Conservation (phyloP, 176 grass and related monocot genomes). For the Hordeum vulgare region DNA sequence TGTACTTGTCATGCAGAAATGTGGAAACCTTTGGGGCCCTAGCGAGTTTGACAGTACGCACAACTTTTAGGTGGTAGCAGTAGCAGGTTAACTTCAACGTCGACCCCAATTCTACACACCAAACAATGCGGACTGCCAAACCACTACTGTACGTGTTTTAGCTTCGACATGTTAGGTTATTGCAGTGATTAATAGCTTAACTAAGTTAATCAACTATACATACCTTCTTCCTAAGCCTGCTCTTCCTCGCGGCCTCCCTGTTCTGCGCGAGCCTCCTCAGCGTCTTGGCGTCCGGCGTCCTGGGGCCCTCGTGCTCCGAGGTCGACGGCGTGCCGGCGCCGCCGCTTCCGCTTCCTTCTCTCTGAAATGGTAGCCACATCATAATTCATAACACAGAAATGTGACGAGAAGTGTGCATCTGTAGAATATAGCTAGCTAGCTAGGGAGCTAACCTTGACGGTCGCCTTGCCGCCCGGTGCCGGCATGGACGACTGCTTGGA, state of each 20-base stretch:
- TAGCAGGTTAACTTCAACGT: constrained; percentile 6
- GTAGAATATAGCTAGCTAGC: neutral
- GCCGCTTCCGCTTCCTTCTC: constrained; percentile 1
- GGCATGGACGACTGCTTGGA: constrained; percentile 8
- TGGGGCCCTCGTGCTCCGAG: constrained; percentile 8
- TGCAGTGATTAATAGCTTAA: neutral
- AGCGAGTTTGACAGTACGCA: neutral
- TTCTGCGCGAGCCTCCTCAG: constrained; percentile 50
- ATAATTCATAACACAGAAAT: neutral
- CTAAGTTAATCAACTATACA: neutral
- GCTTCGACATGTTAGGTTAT: neutral
- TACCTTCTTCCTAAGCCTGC: constrained; percentile 56
- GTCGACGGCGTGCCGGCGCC: constrained; percentile 14
- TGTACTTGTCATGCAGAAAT: constrained; percentile 13
- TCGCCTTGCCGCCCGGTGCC: neutral
- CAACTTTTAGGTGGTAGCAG: neutral
- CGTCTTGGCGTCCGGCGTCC: constrained; percentile 35
- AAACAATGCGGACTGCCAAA: neutral
- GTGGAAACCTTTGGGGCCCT: neutral
- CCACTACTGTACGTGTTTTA: neutral
- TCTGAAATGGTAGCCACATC: neutral
- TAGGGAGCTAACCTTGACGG: constrained; percentile 28
- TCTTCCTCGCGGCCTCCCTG: constrained; percentile 50
- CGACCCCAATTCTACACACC: neutral
- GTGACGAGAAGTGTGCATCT: neutral